Base-by-base conservation (phyloP, 192 early-diverging fungal species). In the Chytriomyces confervae region DNA sequence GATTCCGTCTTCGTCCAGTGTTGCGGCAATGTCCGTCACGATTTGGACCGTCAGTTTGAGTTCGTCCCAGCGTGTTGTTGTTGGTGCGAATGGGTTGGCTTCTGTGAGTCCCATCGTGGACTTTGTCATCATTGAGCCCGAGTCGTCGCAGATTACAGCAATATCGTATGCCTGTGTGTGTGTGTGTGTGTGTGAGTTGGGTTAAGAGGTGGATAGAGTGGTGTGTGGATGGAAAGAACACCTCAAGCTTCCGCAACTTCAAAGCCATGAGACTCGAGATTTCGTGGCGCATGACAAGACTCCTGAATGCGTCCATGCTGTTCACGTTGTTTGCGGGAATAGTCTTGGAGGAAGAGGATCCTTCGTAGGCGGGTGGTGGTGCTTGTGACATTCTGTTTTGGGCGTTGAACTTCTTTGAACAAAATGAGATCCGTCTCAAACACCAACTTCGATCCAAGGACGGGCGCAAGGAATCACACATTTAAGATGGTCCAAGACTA, bases 61-160 rank as follows among this genome's bases (percentile, higher is more conserved):
- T 63, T 78, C 77, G 45, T 78, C 77, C 77, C 77, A 78, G 9
- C 77, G 77, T 7, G 77, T 78, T 7, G 16, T 10, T 16, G 66
- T 61, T 7, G 23, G 47, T 13, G 66, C 77, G 61, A 69, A 78
- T 43, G 77, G 72, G 20, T 74, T 69, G 20, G 53, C 66, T 18
- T 23, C 44, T 11, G 69, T 61, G 61, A 74, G 72, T 20, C 44
- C 44, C 18, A 9, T 18, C 20, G 77, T 69, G 3, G 29, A 62
- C 36, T 36, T 36, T 36, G 36, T 36, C 36, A 36, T 36, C 77
- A 78, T 78, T 44, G 77, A 78, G 50, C 77, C 77, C 6, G 77
- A 78, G 43, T 78, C 77, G 44, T 78, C 77, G 20, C 61, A 60
- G 45, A 78, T 78, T 0, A 78, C 24, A 11, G 62, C 77, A 61